These are phyloP conservation scores for Nicotiana paniculata DNA, from an alignment of 257 asterid species.

Conservation along the genomic window DNA sequence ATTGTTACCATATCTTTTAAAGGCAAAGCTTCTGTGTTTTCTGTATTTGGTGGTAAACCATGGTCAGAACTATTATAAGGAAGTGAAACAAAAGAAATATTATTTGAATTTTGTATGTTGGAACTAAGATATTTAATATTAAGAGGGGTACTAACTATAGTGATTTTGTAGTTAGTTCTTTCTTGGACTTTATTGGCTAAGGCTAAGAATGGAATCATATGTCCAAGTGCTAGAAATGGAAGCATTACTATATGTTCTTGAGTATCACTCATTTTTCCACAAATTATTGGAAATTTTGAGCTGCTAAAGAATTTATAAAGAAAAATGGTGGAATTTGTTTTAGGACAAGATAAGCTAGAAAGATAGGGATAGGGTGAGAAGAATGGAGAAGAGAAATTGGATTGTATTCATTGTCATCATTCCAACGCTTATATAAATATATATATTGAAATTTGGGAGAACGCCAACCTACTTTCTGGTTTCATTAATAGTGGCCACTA, in stretches of 20 bases:
- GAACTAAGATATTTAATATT: constrained; percentile 44
- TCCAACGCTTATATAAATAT: background rate
- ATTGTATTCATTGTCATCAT: background rate
- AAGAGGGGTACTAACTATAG: constrained; percentile 58
- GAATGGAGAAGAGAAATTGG: background rate
- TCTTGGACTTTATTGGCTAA: constrained; percentile 38
- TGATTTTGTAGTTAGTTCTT: constrained; percentile 31
- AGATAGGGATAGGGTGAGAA: background rate
- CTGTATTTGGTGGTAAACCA: constrained; percentile 65
- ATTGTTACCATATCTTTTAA: constrained; percentile 34
- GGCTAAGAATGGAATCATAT: constrained; percentile 57
- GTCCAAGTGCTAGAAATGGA: constrained; percentile 67
- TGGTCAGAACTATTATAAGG: constrained; percentile 46
- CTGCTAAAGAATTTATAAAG: background rate
- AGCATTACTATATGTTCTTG: constrained; percentile 48
- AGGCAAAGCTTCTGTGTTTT: constrained; percentile 67
- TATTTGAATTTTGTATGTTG: constrained; percentile 20
- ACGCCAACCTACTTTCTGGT: background rate
- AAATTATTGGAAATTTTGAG: background rate
- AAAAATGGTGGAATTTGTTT: background rate
- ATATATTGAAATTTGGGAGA: background rate
- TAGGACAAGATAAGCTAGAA: background rate
- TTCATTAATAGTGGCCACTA: background rate
- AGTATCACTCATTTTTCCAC: background rate
- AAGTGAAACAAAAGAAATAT: constrained; percentile 39